Evolutionary conservation across 805 yeast species (phyloP).

Genomic region (Saccharomycopsis fermentans): DNA sequence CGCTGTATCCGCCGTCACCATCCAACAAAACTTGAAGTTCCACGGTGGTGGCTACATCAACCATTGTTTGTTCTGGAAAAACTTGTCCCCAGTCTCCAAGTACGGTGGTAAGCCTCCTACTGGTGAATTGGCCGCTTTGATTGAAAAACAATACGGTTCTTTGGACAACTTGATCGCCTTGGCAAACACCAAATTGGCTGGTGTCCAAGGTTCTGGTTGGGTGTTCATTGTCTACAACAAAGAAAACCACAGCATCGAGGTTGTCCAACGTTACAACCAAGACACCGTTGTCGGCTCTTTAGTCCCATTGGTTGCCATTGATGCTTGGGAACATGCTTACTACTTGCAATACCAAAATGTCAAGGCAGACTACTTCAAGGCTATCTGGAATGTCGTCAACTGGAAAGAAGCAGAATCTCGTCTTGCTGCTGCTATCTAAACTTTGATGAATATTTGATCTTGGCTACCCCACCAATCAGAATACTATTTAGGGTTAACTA

Average conservation of each 20-base stretch:
- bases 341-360: conserved; percentile 88
- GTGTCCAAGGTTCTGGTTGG: conserved; percentile 95
- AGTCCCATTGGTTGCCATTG: conserved; percentile 77
- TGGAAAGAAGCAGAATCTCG: conserved; percentile 86
- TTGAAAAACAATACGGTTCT: conserved; percentile 57
- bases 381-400: conserved; percentile 89
- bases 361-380: conserved; percentile 85
- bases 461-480: too few relatives aligned
- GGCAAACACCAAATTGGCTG: conserved; percentile 67
- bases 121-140: conserved; percentile 49
- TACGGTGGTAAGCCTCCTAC: conserved; percentile 67
- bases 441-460: not conserved
- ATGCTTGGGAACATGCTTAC: conserved; percentile 96
- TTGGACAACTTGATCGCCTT: conserved; percentile 54
- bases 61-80: conserved; percentile 83
- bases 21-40: conserved; percentile 73
- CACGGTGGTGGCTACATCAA: conserved; percentile 89
- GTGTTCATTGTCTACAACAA: conserved; percentile 80
- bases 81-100: conserved; percentile 61
- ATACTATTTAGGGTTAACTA: too few relatives aligned
- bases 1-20: conserved; percentile 42
- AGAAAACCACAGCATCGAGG: conserved; percentile 64
- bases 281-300: conserved; percentile 65
- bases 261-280: conserved; percentile 76
- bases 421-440: conserved; percentile 28